These are phyloP conservation scores for Aspergillus sojae DNA, from an alignment of 2,329 filamentous ascomycete species.

Conservation along the genomic window DNA sequence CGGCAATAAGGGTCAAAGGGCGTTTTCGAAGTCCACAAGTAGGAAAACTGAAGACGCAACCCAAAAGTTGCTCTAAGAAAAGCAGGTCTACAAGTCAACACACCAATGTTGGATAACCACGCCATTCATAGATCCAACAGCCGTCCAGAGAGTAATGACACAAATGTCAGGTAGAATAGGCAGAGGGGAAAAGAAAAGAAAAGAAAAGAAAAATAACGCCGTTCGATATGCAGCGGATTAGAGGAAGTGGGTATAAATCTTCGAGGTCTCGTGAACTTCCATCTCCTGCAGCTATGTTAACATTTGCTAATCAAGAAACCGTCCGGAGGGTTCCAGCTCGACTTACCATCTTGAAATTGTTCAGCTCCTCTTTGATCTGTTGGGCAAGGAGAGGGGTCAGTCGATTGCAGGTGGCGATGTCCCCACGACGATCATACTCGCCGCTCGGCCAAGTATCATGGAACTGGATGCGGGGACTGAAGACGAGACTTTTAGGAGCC, in stretches of 20 bases:
- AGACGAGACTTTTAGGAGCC: constrained; percentile 61
- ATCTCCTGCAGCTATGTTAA: constrained; percentile 74
- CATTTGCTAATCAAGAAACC: neutral
- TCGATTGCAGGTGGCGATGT: constrained; percentile 96
- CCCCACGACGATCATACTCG: constrained; percentile 94
- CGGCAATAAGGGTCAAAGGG: neutral
- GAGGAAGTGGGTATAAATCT: constrained; percentile 99
- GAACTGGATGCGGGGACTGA: constrained; percentile 92
- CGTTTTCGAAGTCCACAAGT: neutral
- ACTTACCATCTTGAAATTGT: constrained; percentile 97
- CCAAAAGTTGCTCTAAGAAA: constrained; percentile 26
- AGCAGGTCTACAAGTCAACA: constrained; percentile 26
- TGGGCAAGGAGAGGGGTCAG: constrained; percentile 95
- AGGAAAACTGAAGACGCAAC: constrained; percentile 15
- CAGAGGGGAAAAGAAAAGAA: neutral
- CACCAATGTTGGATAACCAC: constrained; percentile 25
- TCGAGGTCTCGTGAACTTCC: constrained; percentile 98
- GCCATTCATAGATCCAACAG: constrained; percentile 26
- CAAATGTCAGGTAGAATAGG: constrained; percentile 1
- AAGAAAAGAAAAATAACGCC: constrained; percentile 29
- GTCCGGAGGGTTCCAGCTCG: neutral
- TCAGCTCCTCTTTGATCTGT: constrained; percentile 99
- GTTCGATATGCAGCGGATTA: constrained; percentile 55
- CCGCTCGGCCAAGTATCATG: constrained; percentile 94
- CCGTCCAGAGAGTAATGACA: constrained; percentile 22